Percentiles rank a stretch among this genome's conserved stretches.
Evolutionary conservation across 139 green algal genomes (phyloP).

Genomic region (Spirogloea muscicola): DNA sequence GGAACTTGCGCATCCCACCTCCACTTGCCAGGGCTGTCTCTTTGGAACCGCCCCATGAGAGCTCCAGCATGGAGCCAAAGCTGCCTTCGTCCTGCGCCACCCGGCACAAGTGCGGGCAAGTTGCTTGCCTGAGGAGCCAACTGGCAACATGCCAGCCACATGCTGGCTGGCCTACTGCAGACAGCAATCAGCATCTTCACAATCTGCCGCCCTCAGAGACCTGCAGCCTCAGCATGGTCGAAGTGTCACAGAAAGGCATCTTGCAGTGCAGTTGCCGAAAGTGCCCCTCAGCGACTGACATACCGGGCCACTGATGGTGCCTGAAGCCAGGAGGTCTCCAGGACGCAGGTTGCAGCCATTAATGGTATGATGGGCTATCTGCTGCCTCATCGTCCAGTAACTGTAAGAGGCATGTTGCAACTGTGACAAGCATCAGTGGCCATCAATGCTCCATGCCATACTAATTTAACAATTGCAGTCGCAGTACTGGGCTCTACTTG

Average conservation of each 20-base stretch:
- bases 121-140: not conserved
- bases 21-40: not conserved
- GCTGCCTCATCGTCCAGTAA: slow-evolving; percentile 84
- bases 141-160: not conserved
- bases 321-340: slow-evolving; percentile 79
- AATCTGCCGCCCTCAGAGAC: too few relatives aligned
- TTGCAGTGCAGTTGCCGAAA: too few relatives aligned
- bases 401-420: too few relatives aligned
- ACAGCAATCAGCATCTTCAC: not conserved
- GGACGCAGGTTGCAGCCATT: slow-evolving; percentile 81
- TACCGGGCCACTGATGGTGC: slow-evolving; percentile 74
- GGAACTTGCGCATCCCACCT: not conserved
- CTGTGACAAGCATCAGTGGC: too few relatives aligned
- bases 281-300: not conserved
- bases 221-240: not conserved
- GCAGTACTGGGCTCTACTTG: too few relatives aligned
- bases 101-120: not conserved
- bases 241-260: not conserved
- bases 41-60: not conserved
- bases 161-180: not conserved
- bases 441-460: too few relatives aligned
- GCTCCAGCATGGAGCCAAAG: not conserved
- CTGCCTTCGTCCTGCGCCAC: not conserved
- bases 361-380: slow-evolving; percentile 88
- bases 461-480: too few relatives aligned